phyloP scores from a whole-genome alignment of 2,329 filamentous ascomycete genomes.

The Paramyrothecium sp. region DNA sequence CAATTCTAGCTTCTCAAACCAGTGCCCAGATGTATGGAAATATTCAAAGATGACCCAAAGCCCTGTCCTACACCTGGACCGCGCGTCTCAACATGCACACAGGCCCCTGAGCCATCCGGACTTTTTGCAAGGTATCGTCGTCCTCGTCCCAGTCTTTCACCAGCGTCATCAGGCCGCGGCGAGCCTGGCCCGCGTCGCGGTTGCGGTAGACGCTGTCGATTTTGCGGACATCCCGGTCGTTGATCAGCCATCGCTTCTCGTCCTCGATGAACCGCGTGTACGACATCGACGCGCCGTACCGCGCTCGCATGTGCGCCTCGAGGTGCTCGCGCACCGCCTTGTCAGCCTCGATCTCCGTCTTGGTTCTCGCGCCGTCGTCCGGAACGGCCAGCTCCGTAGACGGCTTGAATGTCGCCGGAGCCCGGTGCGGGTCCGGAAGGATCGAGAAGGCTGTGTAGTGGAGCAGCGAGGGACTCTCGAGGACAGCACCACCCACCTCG shows the following conservation, averaged over 20 bases:
- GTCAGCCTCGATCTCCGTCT: constrained; percentile 21
- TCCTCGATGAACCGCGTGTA: constrained; percentile 30
- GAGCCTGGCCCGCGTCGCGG: constrained; percentile 33
- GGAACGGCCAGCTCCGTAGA: constrained; percentile 20
- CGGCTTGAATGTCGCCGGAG: constrained; percentile 25
- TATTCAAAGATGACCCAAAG: not conserved
- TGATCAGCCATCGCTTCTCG: constrained; percentile 38
- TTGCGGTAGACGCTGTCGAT: constrained; percentile 44
- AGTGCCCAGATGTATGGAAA: not conserved
- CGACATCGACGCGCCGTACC: constrained; percentile 26
- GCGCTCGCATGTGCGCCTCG: constrained; percentile 25
- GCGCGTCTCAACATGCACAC: constrained; percentile 19
- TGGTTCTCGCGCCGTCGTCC: constrained; percentile 18
- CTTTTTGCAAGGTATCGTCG: constrained; percentile 33
- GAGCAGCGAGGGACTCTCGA: constrained; percentile 29
- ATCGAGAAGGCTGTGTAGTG: constrained; percentile 36
- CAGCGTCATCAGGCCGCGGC: constrained; percentile 30
- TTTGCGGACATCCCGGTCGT: constrained; percentile 38
- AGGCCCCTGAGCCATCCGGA: constrained; percentile 29
- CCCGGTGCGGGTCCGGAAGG: constrained; percentile 22
- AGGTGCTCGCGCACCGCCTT: constrained; percentile 28
- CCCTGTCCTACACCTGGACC: not conserved
- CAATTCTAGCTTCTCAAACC: not conserved
- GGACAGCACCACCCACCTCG: constrained; percentile 25
- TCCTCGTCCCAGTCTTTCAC: constrained; percentile 39